These are phyloP conservation scores for Filobasidium uniguttulatum DNA, from an alignment of 1,284 basidiomycete species.

Conservation along the genomic window DNA sequence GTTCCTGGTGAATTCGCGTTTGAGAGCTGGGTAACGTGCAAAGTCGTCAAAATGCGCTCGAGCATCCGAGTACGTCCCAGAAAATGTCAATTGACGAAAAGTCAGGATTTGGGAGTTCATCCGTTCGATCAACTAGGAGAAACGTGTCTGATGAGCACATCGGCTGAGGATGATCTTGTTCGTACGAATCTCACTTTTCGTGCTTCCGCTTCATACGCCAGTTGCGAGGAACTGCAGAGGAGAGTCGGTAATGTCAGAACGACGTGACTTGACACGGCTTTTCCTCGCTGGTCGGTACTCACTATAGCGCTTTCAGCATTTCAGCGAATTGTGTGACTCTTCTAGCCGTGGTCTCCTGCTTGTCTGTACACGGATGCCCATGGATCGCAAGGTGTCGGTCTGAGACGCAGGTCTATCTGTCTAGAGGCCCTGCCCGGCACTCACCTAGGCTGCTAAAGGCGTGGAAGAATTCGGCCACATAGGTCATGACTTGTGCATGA, in stretches of 20 bases:
- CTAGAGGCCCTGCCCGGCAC: constrained; percentile 18
- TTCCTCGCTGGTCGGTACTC: constrained; percentile 9
- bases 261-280: constrained; percentile 13
- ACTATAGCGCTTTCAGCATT: constrained; percentile 57
- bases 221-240: constrained; percentile 53
- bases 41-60: constrained; percentile 62
- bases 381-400: not conserved
- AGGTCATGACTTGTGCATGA: constrained; percentile 39
- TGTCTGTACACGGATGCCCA: constrained; percentile 52
- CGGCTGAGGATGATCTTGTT: constrained; percentile 15
- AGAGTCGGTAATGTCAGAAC: constrained; percentile 41
- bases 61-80: constrained; percentile 66
- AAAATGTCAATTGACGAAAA: constrained; percentile 52
- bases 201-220: constrained; percentile 87
- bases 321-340: constrained; percentile 93
- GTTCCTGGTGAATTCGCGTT: constrained; percentile 77
- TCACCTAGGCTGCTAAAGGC: constrained; percentile 92
- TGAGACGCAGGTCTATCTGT: not conserved
- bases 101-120: constrained; percentile 50
- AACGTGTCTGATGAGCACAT: constrained; percentile 8
- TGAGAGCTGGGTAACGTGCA: constrained; percentile 63
- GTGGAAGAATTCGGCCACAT: constrained; percentile 84
- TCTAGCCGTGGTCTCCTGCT: constrained; percentile 83
- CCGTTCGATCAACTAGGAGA: constrained; percentile 48
- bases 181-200: constrained; percentile 1